A percentile compares a stretch with the other conserved stretches of the same genome.
phyloP scores from a whole-genome alignment of 1,284 basidiomycete genomes.

The Somion occarium region DNA sequence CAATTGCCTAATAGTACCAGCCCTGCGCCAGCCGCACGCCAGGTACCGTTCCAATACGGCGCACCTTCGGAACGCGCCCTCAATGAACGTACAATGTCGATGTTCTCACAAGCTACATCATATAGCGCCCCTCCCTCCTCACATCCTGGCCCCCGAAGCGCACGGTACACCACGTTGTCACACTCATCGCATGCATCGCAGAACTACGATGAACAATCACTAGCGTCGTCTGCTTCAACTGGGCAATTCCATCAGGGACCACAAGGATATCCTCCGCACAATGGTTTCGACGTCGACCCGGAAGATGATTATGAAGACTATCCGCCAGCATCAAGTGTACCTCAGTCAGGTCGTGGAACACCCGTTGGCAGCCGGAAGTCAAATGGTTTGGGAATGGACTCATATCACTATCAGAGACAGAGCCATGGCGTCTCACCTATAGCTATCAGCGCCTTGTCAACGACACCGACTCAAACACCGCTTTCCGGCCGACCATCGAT shows the following conservation, averaged over 20 bases:
- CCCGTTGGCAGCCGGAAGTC: conserved; percentile 56
- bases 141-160: conserved; percentile 34
- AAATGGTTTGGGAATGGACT: conserved; percentile 42
- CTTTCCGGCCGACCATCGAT: conserved; percentile 36
- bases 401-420: conserved; percentile 21
- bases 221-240: conserved; percentile 23
- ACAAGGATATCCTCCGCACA: conserved; percentile 55
- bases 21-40: conserved; percentile 27
- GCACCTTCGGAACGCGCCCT: conserved; percentile 19
- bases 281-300: conserved; percentile 60
- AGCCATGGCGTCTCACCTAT: conserved; percentile 17
- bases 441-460: conserved; percentile 8
- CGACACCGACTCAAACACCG: conserved; percentile 13
- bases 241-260: conserved; percentile 39
- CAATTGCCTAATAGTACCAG: conserved; percentile 39
- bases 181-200: too few relatives aligned
- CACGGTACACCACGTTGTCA: conserved; percentile 17
- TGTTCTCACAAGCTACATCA: conserved; percentile 23
- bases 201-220: conserved; percentile 19
- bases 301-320: conserved; percentile 77
- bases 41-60: conserved; percentile 17
- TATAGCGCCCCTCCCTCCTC: conserved; percentile 12
- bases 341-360: conserved; percentile 64
- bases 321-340: conserved; percentile 42
- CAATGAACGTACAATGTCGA: conserved; percentile 17